phyloP scores from a whole-genome alignment of 768 basidiomycete genomes.

The Suillus subaureus region DNA sequence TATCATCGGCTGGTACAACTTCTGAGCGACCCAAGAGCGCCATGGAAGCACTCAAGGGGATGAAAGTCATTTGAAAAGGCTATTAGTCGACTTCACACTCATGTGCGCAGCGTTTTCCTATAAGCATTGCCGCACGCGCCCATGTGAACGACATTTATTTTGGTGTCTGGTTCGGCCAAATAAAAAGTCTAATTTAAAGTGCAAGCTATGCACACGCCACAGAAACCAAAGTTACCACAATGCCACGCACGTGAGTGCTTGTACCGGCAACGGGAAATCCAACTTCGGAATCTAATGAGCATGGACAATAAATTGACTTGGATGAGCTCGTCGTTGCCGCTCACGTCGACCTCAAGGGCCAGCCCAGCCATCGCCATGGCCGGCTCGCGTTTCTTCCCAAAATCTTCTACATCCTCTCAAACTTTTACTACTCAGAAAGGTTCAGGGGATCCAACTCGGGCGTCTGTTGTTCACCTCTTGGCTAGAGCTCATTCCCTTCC shows the following conservation, averaged over 20 bases:
- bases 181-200: neutral
- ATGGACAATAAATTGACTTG: conserved; percentile 35
- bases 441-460: conserved; percentile 48
- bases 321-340: conserved; percentile 32
- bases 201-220: conserved; percentile 26
- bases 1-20: conserved; percentile 1
- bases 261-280: conserved; percentile 1
- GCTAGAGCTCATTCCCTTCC: conserved; percentile 67
- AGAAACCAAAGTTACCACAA: conserved; percentile 21
- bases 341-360: conserved; percentile 35
- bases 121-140: neutral
- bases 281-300: conserved; percentile 14
- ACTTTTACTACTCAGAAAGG: conserved; percentile 32
- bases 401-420: conserved; percentile 34
- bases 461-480: conserved; percentile 70
- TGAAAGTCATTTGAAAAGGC: conserved; percentile 12
- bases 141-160: conserved; percentile 6
- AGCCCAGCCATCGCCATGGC: conserved; percentile 28
- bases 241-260: conserved; percentile 4
- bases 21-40: conserved; percentile 1
- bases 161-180: neutral
- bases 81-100: conserved; percentile 4
- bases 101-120: conserved; percentile 10
- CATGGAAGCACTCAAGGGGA: neutral
- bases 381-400: conserved; percentile 35